phyloP scores from a whole-genome alignment of 768 basidiomycete genomes.

The Cytidiella melzeri region DNA sequence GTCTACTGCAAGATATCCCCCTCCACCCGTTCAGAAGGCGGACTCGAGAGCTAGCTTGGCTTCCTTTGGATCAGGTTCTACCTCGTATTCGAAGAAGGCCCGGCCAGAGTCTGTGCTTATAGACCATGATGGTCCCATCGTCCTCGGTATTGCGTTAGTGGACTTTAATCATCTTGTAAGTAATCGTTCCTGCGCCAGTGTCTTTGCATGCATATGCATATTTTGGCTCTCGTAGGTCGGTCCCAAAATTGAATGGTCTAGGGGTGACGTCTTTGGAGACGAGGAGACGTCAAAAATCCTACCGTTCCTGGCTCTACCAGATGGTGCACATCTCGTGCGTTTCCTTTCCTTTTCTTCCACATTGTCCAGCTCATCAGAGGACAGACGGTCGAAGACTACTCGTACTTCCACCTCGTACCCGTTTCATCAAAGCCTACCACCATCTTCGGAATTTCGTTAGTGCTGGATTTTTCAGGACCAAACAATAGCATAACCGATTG shows the following conservation, averaged over 20 bases:
- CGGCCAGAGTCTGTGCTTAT: constrained; percentile 76
- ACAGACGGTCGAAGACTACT: constrained; percentile 89
- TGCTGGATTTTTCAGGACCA: constrained; percentile 11
- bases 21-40: constrained; percentile 40
- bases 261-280: constrained; percentile 76
- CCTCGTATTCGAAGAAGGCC: constrained; percentile 58
- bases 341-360: constrained; percentile 1
- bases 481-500: too few relatives aligned
- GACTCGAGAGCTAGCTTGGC: constrained; percentile 41
- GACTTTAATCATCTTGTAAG: constrained; percentile 92
- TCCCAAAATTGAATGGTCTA: constrained; percentile 81
- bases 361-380: constrained; percentile 6
- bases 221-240: constrained; percentile 55
- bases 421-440: constrained; percentile 67
- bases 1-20: constrained; percentile 47
- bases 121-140: constrained; percentile 55
- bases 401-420: constrained; percentile 90
- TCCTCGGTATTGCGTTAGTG: constrained; percentile 86
- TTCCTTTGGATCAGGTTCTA: constrained; percentile 54
- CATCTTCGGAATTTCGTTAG: constrained; percentile 93
- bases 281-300: constrained; percentile 81
- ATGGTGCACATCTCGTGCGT: constrained; percentile 90
- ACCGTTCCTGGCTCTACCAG: constrained; percentile 94
- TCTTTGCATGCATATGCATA: constrained; percentile 1
- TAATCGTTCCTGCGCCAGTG: constrained; percentile 7